phyloP scores from a whole-genome alignment of 2,329 filamentous ascomycete species.

The Botryotinia calthae region DNA sequence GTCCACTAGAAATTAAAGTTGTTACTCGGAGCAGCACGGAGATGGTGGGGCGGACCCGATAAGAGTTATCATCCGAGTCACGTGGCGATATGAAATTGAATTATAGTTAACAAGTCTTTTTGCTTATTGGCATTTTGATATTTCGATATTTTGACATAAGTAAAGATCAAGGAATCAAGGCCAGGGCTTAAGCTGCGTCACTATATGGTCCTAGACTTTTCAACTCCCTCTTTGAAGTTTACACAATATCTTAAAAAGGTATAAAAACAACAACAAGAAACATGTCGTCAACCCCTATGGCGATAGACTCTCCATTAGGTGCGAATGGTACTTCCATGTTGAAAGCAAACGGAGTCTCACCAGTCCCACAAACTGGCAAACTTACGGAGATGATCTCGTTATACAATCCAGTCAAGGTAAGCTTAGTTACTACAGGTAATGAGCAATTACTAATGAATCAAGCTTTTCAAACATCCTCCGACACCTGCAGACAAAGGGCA shows the following conservation, averaged over 20 bases:
- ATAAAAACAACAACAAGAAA: neutral
- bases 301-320: slow-evolving; percentile 37
- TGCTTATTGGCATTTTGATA: neutral
- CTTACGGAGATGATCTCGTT: slow-evolving; percentile 74
- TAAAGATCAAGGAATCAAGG: neutral
- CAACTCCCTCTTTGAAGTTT: neutral
- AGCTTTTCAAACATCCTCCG: slow-evolving; percentile 60
- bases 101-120: neutral
- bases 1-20: neutral
- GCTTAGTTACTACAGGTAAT: slow-evolving; percentile 22
- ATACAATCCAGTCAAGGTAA: slow-evolving; percentile 78
- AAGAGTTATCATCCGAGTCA: neutral
- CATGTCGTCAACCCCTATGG: slow-evolving; percentile 39
- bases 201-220: too few species aligned
- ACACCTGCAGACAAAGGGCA: slow-evolving; percentile 44
- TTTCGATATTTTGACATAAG: neutral
- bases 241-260: neutral
- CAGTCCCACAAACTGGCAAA: slow-evolving; percentile 49
- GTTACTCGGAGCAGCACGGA: neutral
- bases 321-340: slow-evolving; percentile 27
- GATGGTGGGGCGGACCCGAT: slow-evolving; percentile 15
- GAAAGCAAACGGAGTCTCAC: slow-evolving; percentile 26
- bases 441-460: slow-evolving; percentile 22
- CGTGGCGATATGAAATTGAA: slow-evolving; percentile 13
- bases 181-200: neutral